Evolutionary conservation across 495 filamentous ascomycete genomes (phyloP), one percentile per base, ranked within the genome.

Genomic region (Recurvomyces mirabilis): DNA sequence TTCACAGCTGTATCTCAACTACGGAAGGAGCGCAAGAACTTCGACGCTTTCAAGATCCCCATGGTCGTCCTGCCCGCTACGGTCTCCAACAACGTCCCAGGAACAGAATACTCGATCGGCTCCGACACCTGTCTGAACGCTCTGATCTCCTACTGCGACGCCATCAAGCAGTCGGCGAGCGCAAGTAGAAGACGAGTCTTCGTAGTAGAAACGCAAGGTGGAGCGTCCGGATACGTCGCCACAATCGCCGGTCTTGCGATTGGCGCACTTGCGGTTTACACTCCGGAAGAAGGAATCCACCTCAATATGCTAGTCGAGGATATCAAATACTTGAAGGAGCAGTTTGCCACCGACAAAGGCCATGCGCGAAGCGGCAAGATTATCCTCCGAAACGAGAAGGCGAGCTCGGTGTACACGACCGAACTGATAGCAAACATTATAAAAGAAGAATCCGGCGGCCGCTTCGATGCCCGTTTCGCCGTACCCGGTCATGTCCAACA

Each of bases 401-500:
- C 93, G 1, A 89, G 82, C 39, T 76, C 74, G 53, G 87, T 86
- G 6, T 96, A 94, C 71, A 82, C 78, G 20, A 93, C 93, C 0
- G 84, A 89, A 58, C 72, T 96, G 29, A 85, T 99, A 50, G 87
- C 89, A 31, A 80, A 89, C 55, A 95, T 96, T 66, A 94, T 99
- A 65, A 79, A 81, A 34, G 86, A 94, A 49, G 93, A 96, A 63
- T 83, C 91, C 9, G 79, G 82, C 51, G 87, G 87, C 38, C 75
- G 86, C 0, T 99, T 96, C 51, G 93, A 99, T 59, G 82, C 84
- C n/a, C 79, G 88, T 38, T 81, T 85, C 55, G 87, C 85, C 29
- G 85, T 96, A 28, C 93, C 93, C 0, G 93, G 93, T 17, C 91
- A 98, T 64, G 91, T 95, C 54, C 91, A 95, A 62, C 88, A 98